A percentile compares a stretch with the other conserved stretches of the same genome.
Evolutionary conservation across 768 basidiomycete genomes (phyloP).

Genomic region (Fomitopsis serialis): DNA sequence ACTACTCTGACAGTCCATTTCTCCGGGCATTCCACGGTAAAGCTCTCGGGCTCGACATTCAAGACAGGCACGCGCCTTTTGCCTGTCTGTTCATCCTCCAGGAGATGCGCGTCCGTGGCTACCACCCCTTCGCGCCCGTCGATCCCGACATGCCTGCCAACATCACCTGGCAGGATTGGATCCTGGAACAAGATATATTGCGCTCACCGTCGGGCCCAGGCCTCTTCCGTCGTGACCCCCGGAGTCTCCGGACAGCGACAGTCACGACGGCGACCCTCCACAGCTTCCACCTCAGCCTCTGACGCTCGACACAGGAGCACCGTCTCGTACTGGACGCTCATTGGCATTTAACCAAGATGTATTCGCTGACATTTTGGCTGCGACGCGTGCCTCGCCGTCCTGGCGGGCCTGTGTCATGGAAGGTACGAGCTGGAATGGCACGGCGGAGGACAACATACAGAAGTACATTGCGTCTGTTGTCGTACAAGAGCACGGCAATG

Average conservation of each 20-base stretch:
- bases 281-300: not conserved
- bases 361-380: slow-evolving; percentile 25
- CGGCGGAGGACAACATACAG: slow-evolving; percentile 28
- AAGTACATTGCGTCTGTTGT: slow-evolving; percentile 14
- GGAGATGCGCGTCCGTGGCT: slow-evolving; percentile 31
- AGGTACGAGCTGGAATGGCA: slow-evolving; percentile 28
- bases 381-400: slow-evolving; percentile 25
- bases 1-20: slow-evolving; percentile 17
- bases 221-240: not conserved
- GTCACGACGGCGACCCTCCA: slow-evolving; percentile 3
- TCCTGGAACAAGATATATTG: not conserved
- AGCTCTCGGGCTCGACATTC: slow-evolving; percentile 27
- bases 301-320: slow-evolving; percentile 1
- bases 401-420: slow-evolving; percentile 29
- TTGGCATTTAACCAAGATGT: slow-evolving; percentile 8
- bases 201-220: not conserved
- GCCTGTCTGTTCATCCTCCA: slow-evolving; percentile 29
- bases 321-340: slow-evolving; percentile 14
- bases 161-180: slow-evolving; percentile 1
- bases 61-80: slow-evolving; percentile 25
- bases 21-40: slow-evolving; percentile 27
- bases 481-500: too few relatives aligned
- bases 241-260: not conserved
- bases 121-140: slow-evolving; percentile 22
- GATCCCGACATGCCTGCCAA: slow-evolving; percentile 13